These are phyloP conservation scores for Hymenoscyphus linearis DNA, from an alignment of 2,329 filamentous ascomycete species.

Conservation along the genomic window DNA sequence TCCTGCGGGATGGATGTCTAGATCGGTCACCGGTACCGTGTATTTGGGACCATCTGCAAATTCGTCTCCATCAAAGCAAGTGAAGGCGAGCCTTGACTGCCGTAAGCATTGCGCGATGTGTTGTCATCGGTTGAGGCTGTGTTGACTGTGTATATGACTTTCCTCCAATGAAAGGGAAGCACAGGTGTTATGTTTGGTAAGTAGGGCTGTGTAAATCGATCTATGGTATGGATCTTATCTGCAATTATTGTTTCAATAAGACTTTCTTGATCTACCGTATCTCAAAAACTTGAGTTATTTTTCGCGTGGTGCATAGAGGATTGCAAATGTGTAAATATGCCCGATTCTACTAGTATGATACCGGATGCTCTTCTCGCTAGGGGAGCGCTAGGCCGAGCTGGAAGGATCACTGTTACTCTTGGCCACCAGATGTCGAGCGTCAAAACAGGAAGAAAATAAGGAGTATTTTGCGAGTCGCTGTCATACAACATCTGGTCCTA, in stretches of 20 bases:
- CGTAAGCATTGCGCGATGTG: constrained; percentile 3
- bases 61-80: not conserved
- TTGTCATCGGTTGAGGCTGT: constrained; percentile 6
- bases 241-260: constrained; percentile 5
- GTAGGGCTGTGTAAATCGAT: constrained; percentile 5
- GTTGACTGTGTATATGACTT: constrained; percentile 6
- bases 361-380: not conserved
- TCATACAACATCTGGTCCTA: not conserved
- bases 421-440: not conserved
- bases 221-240: constrained; percentile 5
- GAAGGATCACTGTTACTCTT: not conserved
- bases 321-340: not conserved
- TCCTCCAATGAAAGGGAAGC: constrained; percentile 7
- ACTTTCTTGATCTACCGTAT: constrained; percentile 7
- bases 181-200: constrained; percentile 7
- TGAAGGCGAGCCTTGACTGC: not conserved
- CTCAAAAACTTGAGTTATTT: not conserved
- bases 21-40: constrained; percentile 2
- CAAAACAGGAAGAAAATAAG: constrained; percentile 5
- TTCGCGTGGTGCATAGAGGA: not conserved
- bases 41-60: constrained; percentile 7
- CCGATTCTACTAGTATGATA: not conserved
- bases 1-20: constrained; percentile 2
- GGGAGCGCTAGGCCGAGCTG: not conserved
- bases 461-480: not conserved